Conservation (phyloP, 2,329 filamentous ascomycete species). For the Colletotrichum ledebouriae region DNA sequence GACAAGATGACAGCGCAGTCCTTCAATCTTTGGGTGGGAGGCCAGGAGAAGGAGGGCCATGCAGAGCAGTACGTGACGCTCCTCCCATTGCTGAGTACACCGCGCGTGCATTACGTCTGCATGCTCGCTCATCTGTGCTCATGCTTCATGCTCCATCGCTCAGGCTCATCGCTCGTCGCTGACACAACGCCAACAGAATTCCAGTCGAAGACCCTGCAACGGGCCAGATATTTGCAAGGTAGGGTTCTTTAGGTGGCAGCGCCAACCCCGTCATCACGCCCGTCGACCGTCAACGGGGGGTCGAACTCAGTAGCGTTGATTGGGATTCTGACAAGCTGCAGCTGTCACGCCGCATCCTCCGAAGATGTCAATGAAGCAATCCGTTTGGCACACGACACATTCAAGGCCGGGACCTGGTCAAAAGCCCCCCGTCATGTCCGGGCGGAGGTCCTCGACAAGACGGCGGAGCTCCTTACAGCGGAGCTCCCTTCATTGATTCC, state of each 20-base stretch:
- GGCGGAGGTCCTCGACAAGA: conserved; percentile 72
- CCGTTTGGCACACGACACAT: conserved; percentile 58
- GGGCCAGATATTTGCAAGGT: conserved; percentile 65
- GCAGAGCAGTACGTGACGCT: conserved; percentile 59
- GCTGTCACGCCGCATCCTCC: conserved; percentile 62
- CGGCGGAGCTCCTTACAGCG: conserved; percentile 66
- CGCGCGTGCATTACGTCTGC: conserved; percentile 21
- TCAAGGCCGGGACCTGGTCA: conserved; percentile 69
- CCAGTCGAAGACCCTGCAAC: conserved; percentile 67
- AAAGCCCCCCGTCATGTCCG: conserved; percentile 67
- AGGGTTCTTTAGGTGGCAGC: conserved; percentile 43
- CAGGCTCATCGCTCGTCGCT: conserved; percentile 17
- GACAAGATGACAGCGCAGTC: conserved; percentile 39
- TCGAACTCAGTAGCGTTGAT: conserved; percentile 8
- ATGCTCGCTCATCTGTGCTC: conserved; percentile 43
- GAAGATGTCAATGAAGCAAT: conserved; percentile 59
- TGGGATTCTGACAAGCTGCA: conserved; percentile 43
- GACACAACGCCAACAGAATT: conserved; percentile 55
- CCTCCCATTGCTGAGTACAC: conserved; percentile 10
- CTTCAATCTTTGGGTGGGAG: conserved; percentile 47
- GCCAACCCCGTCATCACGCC: neutral
- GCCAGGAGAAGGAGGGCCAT: conserved; percentile 50
- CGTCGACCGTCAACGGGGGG: conserved; percentile 1
- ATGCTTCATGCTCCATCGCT: conserved; percentile 23
- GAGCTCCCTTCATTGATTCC: conserved; percentile 69